Base-by-base conservation (phyloP, 2,329 filamentous ascomycete genomes). In the Penicillium palitans region DNA sequence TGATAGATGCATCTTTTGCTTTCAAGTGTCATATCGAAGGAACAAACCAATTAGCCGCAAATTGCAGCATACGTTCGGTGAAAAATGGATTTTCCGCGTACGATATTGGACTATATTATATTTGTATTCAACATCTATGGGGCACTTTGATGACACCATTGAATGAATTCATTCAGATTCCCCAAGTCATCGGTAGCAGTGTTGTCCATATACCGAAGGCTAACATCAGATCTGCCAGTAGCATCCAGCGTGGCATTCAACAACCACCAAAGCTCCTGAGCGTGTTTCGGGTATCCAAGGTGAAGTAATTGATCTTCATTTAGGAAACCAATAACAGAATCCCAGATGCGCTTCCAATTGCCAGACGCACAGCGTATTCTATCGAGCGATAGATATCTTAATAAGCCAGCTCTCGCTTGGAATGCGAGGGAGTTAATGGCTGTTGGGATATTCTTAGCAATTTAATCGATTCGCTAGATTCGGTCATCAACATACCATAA, bases 371-470 rank as follows among this genome's bases (percentile, higher is more conserved):
- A 60, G 37, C 64, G 61, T n/a, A 72, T 70, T 35, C 55, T 67
- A 21, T 68, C 64, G 2, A 68, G 41, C 6, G 69, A 60, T 35
- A 70, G 54, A 9, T 67, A 67, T 31, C 65, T 66, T 15, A 71
- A 54, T 5, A 72, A 52, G 5, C 68, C 69, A 9, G 66, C 60
- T 47, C 70, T 62, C 5, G 60, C 62, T 40, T 70, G 68, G 24
- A 72, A 72, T 29, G 70, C 69, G 1, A 72, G 63, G 12, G 70
- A 72, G 51, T 66, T 70, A 19, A 72, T 64, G 25, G 69, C 70
- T 72, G 9, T n/a, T 12, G 19, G 4, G 17, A 35, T n/a, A 35
- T n/a, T 12, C 0, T 37, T 46, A 60, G 50, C 19, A 41, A 25
- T 3, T 2, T 0, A 31, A 35, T 19, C 2, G 8, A 1, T 42